Conservation (phyloP, 2,329 filamentous ascomycete species). For the Boeremia lycopersici region DNA sequence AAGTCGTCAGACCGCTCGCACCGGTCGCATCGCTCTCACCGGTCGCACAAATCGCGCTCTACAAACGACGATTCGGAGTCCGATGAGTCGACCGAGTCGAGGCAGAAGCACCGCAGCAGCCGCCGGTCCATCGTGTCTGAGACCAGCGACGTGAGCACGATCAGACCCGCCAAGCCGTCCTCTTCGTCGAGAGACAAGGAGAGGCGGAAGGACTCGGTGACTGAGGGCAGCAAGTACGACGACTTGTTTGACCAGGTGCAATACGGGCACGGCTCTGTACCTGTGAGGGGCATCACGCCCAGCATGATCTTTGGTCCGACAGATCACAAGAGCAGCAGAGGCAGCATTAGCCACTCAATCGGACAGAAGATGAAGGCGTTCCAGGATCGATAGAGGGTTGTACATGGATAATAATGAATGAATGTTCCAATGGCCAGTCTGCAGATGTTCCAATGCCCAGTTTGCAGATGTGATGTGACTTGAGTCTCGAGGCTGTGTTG, state of each 20-base stretch:
- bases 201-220: constrained; percentile 41
- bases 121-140: constrained; percentile 37
- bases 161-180: constrained; percentile 34
- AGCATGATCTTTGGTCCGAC: constrained; percentile 45
- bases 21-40: constrained; percentile 33
- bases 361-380: constrained; percentile 42
- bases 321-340: constrained; percentile 45
- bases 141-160: constrained; percentile 43
- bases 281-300: constrained; percentile 45
- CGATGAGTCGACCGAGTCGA: constrained; percentile 27
- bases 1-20: constrained; percentile 37
- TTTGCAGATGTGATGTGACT: not conserved
- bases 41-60: constrained; percentile 33
- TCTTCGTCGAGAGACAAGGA: constrained; percentile 16
- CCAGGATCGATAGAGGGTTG: constrained; percentile 16
- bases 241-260: constrained; percentile 35
- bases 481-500: not conserved
- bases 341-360: constrained; percentile 42
- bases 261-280: constrained; percentile 41
- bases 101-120: constrained; percentile 26
- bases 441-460: not conserved
- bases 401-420: not conserved
- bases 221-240: constrained; percentile 36
- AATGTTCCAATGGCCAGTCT: not conserved
- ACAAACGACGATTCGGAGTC: constrained; percentile 14